Evolutionary conservation across 805 yeast species (phyloP).

Genomic region (Blastobotrys parvus): DNA sequence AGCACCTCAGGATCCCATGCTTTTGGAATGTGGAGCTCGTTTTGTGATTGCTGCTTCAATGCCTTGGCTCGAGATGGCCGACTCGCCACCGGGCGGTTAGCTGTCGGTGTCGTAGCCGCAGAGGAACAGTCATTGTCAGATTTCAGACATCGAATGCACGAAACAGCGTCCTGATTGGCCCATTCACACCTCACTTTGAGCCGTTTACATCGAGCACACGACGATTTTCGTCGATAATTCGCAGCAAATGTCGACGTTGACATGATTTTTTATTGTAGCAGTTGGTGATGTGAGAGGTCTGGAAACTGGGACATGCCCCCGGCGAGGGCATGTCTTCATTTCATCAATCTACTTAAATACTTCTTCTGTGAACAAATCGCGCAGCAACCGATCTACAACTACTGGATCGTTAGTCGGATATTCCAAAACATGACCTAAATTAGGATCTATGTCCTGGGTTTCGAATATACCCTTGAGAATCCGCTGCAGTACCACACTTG

Average conservation of each 20-base stretch:
- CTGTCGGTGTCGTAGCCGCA: too few species aligned
- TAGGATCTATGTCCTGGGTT: conserved; percentile 2
- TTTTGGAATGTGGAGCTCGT: background rate
- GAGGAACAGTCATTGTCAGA: background rate
- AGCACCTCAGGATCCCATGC: background rate
- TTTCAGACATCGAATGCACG: background rate
- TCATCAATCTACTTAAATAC: too few species aligned
- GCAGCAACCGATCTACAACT: background rate
- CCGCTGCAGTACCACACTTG: background rate
- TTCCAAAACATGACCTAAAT: background rate
- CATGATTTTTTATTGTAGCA: background rate
- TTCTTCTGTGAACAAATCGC: background rate
- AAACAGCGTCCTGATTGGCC: background rate
- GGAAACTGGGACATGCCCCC: too few species aligned
- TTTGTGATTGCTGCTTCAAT: background rate
- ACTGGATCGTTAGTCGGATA: background rate
- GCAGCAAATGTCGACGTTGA: background rate
- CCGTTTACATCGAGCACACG: conserved; percentile 3
- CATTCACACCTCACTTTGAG: conserved; percentile 2
- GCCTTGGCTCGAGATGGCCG: background rate
- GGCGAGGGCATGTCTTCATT: too few species aligned
- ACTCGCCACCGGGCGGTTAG: too few species aligned
- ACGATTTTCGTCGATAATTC: conserved; percentile 1
- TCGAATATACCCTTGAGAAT: background rate
- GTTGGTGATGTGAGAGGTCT: too few species aligned